Evolutionary conservation across 2,329 filamentous ascomycete genomes (phyloP).

Genomic region (Ophiostoma sp.): DNA sequence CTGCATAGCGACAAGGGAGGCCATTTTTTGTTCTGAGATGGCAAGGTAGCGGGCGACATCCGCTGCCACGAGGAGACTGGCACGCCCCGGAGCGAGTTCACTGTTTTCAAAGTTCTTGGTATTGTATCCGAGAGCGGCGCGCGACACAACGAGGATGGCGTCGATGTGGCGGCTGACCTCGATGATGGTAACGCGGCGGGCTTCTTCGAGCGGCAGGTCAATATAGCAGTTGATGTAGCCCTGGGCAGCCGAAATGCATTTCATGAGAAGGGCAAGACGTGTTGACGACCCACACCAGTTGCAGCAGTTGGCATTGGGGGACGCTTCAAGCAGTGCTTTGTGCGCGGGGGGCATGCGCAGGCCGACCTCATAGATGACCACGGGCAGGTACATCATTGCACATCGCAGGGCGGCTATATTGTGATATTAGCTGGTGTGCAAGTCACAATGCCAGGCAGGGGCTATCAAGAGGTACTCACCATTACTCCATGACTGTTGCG

Average conservation of each 20-base stretch:
- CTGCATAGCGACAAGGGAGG: conserved; percentile 16
- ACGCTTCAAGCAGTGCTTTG: background rate
- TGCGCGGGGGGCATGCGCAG: conserved; percentile 24
- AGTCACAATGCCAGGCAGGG: background rate
- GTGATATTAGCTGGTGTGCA: conserved; percentile 1
- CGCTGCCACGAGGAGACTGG: conserved; percentile 21
- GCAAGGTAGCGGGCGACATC: conserved; percentile 24
- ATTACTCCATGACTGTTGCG: conserved; percentile 26
- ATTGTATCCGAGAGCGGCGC: conserved; percentile 21
- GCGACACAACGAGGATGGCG: conserved; percentile 25
- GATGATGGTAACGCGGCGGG: conserved; percentile 24
- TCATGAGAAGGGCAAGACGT: conserved; percentile 26
- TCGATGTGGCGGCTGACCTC: conserved; percentile 28
- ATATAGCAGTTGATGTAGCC: conserved; percentile 26
- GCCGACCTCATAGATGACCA: conserved; percentile 28
- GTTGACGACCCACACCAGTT: conserved; percentile 27
- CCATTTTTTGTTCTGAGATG: conserved; percentile 24
- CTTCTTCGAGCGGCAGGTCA: conserved; percentile 18
- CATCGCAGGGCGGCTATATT: conserved; percentile 23
- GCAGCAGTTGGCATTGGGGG: conserved; percentile 24
- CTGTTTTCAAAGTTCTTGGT: conserved; percentile 22
- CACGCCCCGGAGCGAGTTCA: background rate
- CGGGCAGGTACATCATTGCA: conserved; percentile 25
- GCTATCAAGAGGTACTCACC: conserved; percentile 14
- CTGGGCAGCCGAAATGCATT: conserved; percentile 26